Conservation (phyloP, 2,329 filamentous ascomycete genomes). For the Fusarium nisikadoi region DNA sequence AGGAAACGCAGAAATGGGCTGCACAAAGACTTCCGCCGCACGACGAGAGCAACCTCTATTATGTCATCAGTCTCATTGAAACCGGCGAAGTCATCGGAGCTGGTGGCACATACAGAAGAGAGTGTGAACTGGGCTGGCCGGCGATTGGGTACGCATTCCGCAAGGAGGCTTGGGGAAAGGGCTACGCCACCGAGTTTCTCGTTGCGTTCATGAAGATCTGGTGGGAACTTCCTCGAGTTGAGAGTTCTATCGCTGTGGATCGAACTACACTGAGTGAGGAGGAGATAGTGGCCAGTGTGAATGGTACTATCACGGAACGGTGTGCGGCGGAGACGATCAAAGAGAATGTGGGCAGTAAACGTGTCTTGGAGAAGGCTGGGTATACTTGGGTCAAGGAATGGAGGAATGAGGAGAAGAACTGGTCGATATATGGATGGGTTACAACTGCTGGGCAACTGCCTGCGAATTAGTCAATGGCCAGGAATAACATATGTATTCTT, state of each 20-base stretch:
- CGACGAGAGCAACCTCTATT: not conserved
- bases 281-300: not conserved
- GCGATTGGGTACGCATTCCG: constrained; percentile 11
- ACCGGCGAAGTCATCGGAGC: constrained; percentile 1
- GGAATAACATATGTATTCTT: accelerated
- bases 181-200: constrained; percentile 3
- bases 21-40: not conserved
- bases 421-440: constrained; percentile 11
- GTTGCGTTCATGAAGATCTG: not conserved
- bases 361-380: constrained; percentile 1
- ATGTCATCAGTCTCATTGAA: constrained; percentile 3
- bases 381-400: not conserved
- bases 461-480: not conserved
- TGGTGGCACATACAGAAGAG: not conserved
- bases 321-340: constrained; percentile 5
- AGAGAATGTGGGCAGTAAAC: not conserved
- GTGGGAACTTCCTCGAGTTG: not conserved
- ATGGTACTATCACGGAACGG: not conserved
- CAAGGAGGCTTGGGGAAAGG: constrained; percentile 13
- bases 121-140: constrained; percentile 15
- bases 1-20: not conserved
- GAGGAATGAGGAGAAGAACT: constrained; percentile 11
- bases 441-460: not conserved
- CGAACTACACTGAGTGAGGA: not conserved
- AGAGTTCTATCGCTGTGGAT: not conserved